Base-by-base conservation (phyloP, 345 rosid species). In the Acer negundo region DNA sequence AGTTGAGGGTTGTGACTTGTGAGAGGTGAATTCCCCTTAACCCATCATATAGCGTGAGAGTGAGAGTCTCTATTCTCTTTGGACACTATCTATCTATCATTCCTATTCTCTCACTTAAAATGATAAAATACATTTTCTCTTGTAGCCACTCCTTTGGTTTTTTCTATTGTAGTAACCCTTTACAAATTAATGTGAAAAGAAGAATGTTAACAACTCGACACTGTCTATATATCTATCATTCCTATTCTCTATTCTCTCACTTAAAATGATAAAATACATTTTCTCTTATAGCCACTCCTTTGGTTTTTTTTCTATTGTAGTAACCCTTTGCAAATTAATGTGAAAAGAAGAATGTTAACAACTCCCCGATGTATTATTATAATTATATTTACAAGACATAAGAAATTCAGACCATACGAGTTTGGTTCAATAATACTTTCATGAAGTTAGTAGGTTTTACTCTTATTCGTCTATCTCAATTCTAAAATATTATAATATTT, bases 1-100 rank as follows among this genome's bases (percentile, higher is more conserved):
- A n/a, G 42, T 67, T 28, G 23, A 40, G 78, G 20, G 51, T 70
- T 31, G 12, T 71, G 70, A 42, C 38, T 31, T 35, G 38, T 35
- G 38, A 24, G 69, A 73, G 77, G 61, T 79, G 74, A 73, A 73
- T 63, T 51, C 67, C 63, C 59, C 75, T 24, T 62, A 3, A 3
- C 7, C 73, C 69, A 75, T 35, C 38, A 35, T 35, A 6, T 35
- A 35, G 0, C 6, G 23, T 12, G 72, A 79, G 42, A 28, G 31
- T 3, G n/a, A n/a, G n/a, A 28, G 2, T 3, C 2, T n/a, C 31
- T 28, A 28, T 28, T 26, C 16, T 38, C 66, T 38, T n/a, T n/a
- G n/a, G n/a, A n/a, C n/a, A n/a, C n/a, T n/a, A n/a, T n/a, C n/a
- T n/a, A n/a, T n/a, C n/a, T n/a, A n/a, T n/a, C n/a, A n/a, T n/a